Base-by-base conservation (phyloP, 2,329 filamentous ascomycete genomes). In the Pseudocercospora macadamiae region DNA sequence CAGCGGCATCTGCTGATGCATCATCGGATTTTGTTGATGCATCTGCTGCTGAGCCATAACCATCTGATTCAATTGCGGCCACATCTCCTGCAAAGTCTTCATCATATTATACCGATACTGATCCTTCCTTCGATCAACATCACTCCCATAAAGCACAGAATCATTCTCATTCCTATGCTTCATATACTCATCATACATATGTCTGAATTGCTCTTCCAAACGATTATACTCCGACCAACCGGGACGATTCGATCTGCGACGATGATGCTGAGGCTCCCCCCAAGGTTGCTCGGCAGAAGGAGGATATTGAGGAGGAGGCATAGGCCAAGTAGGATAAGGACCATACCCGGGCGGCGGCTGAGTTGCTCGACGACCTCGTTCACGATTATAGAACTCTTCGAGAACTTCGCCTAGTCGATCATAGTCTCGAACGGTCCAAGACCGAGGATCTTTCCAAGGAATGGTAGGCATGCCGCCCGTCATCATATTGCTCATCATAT, bases 371-470 rank as follows among this genome's bases (percentile, higher is more conserved):
- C 47, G 30, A 10, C 26, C 55, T 55, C 34, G 32, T 49, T 49
- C 47, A 18, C 47, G 47, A n/a, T 34, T 57, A 16, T 21, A 30
- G 25, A 59, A 65, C 57, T 70, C 66, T 9, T 55, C 57, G 53
- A 70, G 28, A 8, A 71, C 59, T 21, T 68, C 60, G 2, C 62
- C 63, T 42, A 71, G 52, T 30, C 66, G 56, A 49, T 71, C 66
- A 54, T 59, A 69, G 51, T 71, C 69, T 28, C 60, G 61, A n/a
- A 59, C 51, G 14, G 62, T 62, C 68, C 68, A 71, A 12, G 60
- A 49, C 10, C 55, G 16, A 21, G 63, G 55, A 37, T 60, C 55
- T 23, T 65, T 62, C 60, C 62, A 67, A 14, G 62, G 54, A 39
- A 60, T 48, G 23, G 3, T 16, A 49, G 54, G 28, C 34, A 51